A percentile compares a stretch with the other conserved stretches of the same genome.
phyloP scores from a whole-genome alignment of 2,329 filamentous ascomycete species.

The Sarocladium brachiariae region DNA sequence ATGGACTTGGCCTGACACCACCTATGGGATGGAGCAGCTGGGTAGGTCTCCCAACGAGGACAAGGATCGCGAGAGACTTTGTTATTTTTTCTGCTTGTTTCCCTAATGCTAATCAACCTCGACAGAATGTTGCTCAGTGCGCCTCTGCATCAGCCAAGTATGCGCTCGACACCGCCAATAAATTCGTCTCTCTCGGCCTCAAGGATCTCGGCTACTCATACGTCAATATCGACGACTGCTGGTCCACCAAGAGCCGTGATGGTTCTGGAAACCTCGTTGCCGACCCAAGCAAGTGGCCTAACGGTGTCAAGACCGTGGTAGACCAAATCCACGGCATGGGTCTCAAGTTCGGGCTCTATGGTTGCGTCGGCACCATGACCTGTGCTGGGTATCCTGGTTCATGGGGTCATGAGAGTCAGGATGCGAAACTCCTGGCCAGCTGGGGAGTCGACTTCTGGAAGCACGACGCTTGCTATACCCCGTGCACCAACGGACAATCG shows the following conservation, averaged over 20 bases:
- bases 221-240: conserved; percentile 57
- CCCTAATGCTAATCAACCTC: too few relatives aligned
- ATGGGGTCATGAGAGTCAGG: conserved; percentile 12
- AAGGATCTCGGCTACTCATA: conserved; percentile 48
- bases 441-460: conserved; percentile 16
- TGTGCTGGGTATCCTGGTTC: conserved; percentile 14
- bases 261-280: conserved; percentile 37
- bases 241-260: conserved; percentile 33
- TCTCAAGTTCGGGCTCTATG: conserved; percentile 57
- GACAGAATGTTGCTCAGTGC: conserved; percentile 15
- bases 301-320: conserved; percentile 46
- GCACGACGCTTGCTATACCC: conserved; percentile 13
- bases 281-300: conserved; percentile 45
- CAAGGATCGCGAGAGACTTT: too few relatives aligned
- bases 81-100: too few relatives aligned
- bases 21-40: conserved; percentile 15
- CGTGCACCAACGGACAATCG: conserved; percentile 9
- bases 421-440: conserved; percentile 11
- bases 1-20: conserved; percentile 12
- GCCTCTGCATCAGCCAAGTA: conserved; percentile 13
- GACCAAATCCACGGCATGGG: conserved; percentile 46
- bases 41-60: conserved; percentile 5
- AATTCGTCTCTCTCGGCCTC: conserved; percentile 30
- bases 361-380: conserved; percentile 38
- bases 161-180: conserved; percentile 13